These are phyloP conservation scores for Lycium barbarum DNA, from an alignment of 257 asterid genomes.

Conservation along the genomic window DNA sequence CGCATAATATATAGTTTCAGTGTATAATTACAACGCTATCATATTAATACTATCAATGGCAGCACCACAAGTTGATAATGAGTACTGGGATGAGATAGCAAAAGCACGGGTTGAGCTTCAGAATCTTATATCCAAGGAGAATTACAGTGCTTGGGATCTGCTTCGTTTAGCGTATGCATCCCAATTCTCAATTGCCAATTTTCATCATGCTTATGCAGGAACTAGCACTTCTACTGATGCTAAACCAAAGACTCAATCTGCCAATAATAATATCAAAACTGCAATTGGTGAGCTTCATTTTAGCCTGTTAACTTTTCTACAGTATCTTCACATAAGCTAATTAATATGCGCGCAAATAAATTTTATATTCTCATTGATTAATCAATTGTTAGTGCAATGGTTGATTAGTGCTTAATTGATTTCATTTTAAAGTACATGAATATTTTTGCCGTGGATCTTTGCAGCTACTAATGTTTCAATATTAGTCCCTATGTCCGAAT, in stretches of 20 bases:
- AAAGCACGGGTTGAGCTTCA: constrained; percentile 58
- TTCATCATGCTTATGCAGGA: constrained; percentile 58
- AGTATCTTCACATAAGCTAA: neutral
- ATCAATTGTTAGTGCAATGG: too few relatives aligned
- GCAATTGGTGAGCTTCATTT: constrained; percentile 71
- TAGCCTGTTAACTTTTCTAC: neutral
- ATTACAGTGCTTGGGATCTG: constrained; percentile 65
- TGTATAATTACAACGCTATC: neutral
- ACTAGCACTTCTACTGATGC: constrained; percentile 54
- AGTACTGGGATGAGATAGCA: constrained; percentile 61
- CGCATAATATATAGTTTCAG: neutral
- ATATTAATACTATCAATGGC: neutral
- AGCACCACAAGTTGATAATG: constrained; percentile 45
- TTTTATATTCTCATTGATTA: too few relatives aligned
- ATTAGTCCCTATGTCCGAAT: too few relatives aligned
- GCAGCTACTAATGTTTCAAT: too few relatives aligned
- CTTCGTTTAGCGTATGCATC: constrained; percentile 74
- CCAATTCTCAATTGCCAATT: neutral
- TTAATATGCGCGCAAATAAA: too few relatives aligned
- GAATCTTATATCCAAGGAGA: constrained; percentile 59
- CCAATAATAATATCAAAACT: constrained; percentile 60
- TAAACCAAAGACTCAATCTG: constrained; percentile 61
- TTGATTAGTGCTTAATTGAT: too few relatives aligned
- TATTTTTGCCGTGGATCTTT: too few relatives aligned
- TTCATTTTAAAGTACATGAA: too few relatives aligned